Evolutionary conservation across 2,329 filamentous ascomycete genomes (phyloP).

Genomic region (Talaromyces rugulosus): DNA sequence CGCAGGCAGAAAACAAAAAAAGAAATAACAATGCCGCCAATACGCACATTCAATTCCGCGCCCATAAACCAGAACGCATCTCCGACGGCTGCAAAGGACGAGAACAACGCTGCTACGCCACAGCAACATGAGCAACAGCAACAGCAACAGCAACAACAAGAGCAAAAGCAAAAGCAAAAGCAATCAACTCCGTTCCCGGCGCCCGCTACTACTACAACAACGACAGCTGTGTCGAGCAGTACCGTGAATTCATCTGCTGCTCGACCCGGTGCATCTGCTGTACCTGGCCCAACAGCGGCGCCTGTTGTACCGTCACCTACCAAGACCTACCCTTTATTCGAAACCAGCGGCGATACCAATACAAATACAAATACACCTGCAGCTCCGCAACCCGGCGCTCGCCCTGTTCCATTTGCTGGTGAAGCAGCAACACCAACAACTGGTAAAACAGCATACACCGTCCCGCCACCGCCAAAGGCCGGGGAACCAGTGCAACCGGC

Average conservation of each 20-base stretch:
- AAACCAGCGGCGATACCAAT: not conserved
- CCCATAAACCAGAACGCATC: slow-evolving; percentile 23
- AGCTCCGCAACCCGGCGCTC: slow-evolving; percentile 36
- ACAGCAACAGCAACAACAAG: slow-evolving; percentile 18
- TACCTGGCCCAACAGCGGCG: not conserved
- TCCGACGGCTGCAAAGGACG: slow-evolving; percentile 14
- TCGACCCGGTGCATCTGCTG: not conserved
- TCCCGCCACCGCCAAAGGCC: slow-evolving; percentile 9
- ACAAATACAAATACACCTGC: slow-evolving; percentile 11
- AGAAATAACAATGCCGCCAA: slow-evolving; percentile 19
- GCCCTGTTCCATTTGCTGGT: slow-evolving; percentile 13
- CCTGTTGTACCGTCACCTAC: not conserved
- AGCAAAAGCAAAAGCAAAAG: slow-evolving; percentile 17
- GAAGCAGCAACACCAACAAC: slow-evolving; percentile 22
- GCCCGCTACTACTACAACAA: not conserved
- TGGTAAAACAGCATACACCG: slow-evolving; percentile 9
- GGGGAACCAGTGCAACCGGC: slow-evolving; percentile 9
- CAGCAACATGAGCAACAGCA: slow-evolving; percentile 30
- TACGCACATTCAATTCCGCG: slow-evolving; percentile 24
- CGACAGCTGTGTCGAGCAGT: not conserved
- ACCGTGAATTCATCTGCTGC: not conserved
- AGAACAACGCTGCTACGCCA: not conserved
- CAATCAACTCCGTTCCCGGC: slow-evolving; percentile 13
- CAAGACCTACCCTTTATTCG: not conserved
- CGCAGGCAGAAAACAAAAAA: not conserved